These are phyloP conservation scores for Afroboletus lepidellus DNA, from an alignment of 1,284 basidiomycete species.

Conservation along the genomic window DNA sequence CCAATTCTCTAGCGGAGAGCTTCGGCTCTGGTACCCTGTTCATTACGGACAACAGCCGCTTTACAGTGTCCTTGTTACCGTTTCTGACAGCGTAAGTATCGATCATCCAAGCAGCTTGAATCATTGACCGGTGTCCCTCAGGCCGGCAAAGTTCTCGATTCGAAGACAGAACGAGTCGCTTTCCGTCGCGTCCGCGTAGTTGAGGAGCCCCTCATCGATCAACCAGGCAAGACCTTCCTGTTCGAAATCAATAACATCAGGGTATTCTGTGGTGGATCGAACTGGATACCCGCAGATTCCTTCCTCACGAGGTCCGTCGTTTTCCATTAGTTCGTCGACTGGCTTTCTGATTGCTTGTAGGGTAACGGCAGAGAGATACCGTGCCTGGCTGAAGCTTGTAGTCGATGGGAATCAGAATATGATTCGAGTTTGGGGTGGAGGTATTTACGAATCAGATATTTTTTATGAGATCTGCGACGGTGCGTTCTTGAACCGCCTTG, in stretches of 20 bases:
- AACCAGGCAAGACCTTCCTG: conserved; percentile 77
- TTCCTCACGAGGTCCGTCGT: conserved; percentile 72
- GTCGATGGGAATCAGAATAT: conserved; percentile 84
- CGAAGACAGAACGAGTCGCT: conserved; percentile 57
- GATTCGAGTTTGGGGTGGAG: conserved; percentile 83
- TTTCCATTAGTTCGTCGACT: conserved; percentile 2
- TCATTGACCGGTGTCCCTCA: conserved; percentile 24
- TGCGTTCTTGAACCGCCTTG: conserved; percentile 27
- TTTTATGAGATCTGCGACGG: conserved; percentile 84
- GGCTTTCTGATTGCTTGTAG: conserved; percentile 27
- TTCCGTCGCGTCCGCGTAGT: conserved; percentile 76
- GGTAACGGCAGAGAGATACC: conserved; percentile 58
- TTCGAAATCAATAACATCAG: conserved; percentile 87
- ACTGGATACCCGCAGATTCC: conserved; percentile 92
- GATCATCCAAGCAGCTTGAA: background rate
- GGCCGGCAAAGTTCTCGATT: conserved; percentile 51
- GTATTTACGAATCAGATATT: conserved; percentile 73
- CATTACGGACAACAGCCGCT: conserved; percentile 78
- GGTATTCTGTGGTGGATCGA: conserved; percentile 88
- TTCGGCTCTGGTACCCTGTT: conserved; percentile 83
- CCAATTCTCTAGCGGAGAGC: conserved; percentile 49
- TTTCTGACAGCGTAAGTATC: conserved; percentile 49
- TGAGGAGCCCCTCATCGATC: conserved; percentile 70
- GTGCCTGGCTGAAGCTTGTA: conserved; percentile 70
- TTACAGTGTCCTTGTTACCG: conserved; percentile 58